Conservation (phyloP, 2,329 filamentous ascomycete genomes). For the Metarhizium anisopliae region DNA sequence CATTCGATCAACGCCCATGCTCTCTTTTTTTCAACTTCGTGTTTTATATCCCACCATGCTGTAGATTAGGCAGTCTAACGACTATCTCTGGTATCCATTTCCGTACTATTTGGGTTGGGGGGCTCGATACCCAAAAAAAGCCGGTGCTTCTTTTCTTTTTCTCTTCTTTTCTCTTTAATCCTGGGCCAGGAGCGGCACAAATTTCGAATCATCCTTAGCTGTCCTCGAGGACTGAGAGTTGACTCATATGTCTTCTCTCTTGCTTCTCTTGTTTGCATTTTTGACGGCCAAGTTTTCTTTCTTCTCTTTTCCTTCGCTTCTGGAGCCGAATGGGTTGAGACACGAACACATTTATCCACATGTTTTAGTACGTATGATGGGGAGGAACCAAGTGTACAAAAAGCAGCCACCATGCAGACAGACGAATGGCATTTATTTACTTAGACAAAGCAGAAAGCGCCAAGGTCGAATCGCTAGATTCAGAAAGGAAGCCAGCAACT, state of each 20-base stretch:
- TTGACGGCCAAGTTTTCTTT: not conserved
- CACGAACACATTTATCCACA: not conserved
- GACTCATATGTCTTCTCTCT: not conserved
- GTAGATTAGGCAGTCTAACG: not conserved
- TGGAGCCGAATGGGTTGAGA: too few species aligned
- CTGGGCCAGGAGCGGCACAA: not conserved
- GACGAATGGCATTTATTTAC: slow-evolving; percentile 18
- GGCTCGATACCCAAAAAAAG: not conserved
- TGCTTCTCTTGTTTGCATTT: not conserved
- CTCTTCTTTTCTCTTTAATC: not conserved
- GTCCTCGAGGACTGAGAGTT: too few species aligned
- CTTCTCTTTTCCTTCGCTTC: not conserved
- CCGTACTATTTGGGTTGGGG: not conserved
- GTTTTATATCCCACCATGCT: not conserved
- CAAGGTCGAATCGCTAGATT: slow-evolving; percentile 2
- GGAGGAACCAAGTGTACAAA: slow-evolving; percentile 9
- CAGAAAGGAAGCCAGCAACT: not conserved
- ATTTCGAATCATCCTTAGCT: not conserved
- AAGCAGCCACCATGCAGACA: slow-evolving; percentile 13
- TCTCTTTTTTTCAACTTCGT: not conserved
- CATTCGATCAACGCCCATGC: not conserved
- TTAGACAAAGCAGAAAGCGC: slow-evolving; percentile 11
- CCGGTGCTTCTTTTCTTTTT: not conserved
- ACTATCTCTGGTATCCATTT: not conserved
- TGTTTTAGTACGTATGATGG: slow-evolving; percentile 6